Base-by-base conservation (phyloP, 2,329 filamentous ascomycete genomes). In the Aspergillus terreus region DNA sequence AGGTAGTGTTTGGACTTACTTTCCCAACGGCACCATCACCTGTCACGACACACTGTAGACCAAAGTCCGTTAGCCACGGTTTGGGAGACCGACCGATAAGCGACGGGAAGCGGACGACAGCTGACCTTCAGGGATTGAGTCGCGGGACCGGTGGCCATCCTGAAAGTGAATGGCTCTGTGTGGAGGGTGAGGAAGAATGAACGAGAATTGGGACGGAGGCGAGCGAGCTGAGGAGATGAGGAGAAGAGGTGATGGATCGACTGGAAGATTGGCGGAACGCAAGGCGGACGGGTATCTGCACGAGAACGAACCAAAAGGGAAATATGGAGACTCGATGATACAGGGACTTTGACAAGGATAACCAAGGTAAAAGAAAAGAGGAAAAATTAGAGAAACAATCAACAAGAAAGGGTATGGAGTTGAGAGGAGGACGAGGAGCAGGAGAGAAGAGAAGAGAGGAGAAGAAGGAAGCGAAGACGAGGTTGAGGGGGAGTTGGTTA, bases 1-100 rank as follows among this genome's bases (percentile, higher is more conserved):
- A 15, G 10, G 19, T 1, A 49, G 46, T 45, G 43, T 40, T 56
- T 52, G 17, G 51, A 72, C 79, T 76, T 76, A 96, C 92, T 84
- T 99, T 99, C 76, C 94, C 94, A 66, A 99, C 94, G 71, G 94
- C 94, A 89, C 94, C 94, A 75, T 99, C 94, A 78, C 94, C 94
- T 58, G 94, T 97, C 70, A 99, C 94, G 71, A 99, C 94, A 75
- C 94, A 99, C 91, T 96, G 66, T 56, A 64, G 10, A 46, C 38
- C 38, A 49, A 63, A 66, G 69, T 71, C 62, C 60, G 68, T 76
- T 70, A 73, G 69, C 64, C 57, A 46, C 58, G 60, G 62, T 64
- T 44, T 45, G 50, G 36, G 45, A 48, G 49, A 52, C 41, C 44
- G 45, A 53, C 45, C 27, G 44, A 54, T 32, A 46, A 53, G 46